Conservation (phyloP, 2,329 filamentous ascomycete species). For the Trichoderma koningiopsis region DNA sequence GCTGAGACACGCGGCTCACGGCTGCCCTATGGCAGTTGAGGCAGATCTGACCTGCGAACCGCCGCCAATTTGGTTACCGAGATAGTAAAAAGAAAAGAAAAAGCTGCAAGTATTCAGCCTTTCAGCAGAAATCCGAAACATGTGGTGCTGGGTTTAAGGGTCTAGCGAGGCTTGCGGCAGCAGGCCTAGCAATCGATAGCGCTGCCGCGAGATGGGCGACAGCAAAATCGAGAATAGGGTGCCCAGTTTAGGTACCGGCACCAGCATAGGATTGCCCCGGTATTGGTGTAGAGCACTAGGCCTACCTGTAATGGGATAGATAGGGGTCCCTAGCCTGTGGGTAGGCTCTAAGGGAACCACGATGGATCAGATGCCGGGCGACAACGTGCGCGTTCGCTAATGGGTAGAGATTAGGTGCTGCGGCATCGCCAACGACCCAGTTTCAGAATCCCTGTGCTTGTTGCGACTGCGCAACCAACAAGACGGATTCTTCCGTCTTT, state of each 20-base stretch:
- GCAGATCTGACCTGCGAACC: background rate
- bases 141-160: background rate
- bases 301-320: background rate
- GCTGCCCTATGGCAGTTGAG: background rate
- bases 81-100: background rate
- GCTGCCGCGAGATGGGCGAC: background rate
- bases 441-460: conserved; percentile 14
- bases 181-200: conserved; percentile 1
- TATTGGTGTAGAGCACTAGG: background rate
- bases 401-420: background rate
- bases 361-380: background rate
- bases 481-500: background rate
- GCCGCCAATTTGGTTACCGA: background rate
- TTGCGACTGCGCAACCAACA: background rate
- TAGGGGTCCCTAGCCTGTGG: background rate
- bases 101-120: background rate
- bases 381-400: background rate
- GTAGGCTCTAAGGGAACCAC: background rate
- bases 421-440: background rate
- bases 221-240: background rate
- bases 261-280: background rate
- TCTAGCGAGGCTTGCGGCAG: conserved; percentile 1
- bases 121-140: background rate
- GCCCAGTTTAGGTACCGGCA: background rate
- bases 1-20: background rate